phyloP scores from a whole-genome alignment of 2,329 filamentous ascomycete species.

The Amylocarpus encephaloides region DNA sequence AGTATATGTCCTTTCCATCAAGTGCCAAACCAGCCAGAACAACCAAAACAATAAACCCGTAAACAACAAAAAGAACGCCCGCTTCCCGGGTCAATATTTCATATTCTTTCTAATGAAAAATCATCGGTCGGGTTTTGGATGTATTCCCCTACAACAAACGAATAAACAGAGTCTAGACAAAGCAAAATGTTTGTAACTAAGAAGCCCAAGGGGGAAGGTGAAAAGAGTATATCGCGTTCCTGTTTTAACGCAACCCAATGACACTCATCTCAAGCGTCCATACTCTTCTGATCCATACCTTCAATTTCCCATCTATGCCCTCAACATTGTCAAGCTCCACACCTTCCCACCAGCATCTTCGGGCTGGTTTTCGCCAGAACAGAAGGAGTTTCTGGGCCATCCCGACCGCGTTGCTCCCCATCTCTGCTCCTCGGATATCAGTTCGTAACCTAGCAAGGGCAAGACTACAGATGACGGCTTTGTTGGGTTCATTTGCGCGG shows the following conservation, averaged over 20 bases:
- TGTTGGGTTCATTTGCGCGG: slow-evolving; percentile 94
- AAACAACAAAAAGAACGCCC: too few relatives aligned
- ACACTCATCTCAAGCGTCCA: slow-evolving; percentile 99
- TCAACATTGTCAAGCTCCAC: slow-evolving; percentile 86
- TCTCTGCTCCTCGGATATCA: slow-evolving; percentile 76
- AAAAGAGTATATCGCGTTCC: not conserved
- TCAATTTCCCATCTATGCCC: slow-evolving; percentile 83
- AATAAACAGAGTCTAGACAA: too few relatives aligned
- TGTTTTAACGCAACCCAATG: slow-evolving; percentile 61
- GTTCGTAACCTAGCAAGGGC: slow-evolving; percentile 88
- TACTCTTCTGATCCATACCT: slow-evolving; percentile 96
- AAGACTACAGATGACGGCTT: slow-evolving; percentile 95
- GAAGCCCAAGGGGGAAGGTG: too few relatives aligned
- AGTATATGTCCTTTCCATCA: too few relatives aligned
- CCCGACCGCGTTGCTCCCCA: slow-evolving; percentile 73
- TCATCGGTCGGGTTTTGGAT: too few relatives aligned
- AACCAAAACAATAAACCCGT: too few relatives aligned
- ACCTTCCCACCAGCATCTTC: slow-evolving; percentile 98
- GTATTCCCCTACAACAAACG: too few relatives aligned
- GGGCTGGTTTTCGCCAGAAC: slow-evolving; percentile 95
- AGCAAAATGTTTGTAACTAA: too few relatives aligned
- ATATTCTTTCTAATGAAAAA: too few relatives aligned
- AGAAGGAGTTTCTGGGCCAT: slow-evolving; percentile 98
- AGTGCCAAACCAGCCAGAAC: too few relatives aligned
- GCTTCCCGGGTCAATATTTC: too few relatives aligned